Evolutionary conservation across 2,329 filamentous ascomycete species (phyloP), one percentile per base, ranked within the genome.

Genomic region (Cercospora sesami): DNA sequence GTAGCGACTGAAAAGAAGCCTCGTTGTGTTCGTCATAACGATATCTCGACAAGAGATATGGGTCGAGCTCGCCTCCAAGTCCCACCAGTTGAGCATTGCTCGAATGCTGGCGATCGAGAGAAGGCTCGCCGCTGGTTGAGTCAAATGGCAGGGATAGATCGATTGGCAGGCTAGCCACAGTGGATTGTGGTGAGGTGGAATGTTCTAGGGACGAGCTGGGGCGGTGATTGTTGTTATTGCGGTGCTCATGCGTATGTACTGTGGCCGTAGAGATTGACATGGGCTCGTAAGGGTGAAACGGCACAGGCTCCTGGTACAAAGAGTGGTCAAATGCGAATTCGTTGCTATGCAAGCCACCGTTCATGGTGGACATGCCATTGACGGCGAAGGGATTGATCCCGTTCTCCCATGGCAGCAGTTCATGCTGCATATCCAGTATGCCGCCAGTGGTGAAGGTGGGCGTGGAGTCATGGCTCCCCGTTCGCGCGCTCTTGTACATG

Each of bases 21-120:
- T 78, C 77, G 59, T 78, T 78, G 72, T 78, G 72, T 55, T 74
- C 73, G 64, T 77, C 76, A 63, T 75, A 79, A 28, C 74, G 72
- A 66, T 77, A 78, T 21, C 72, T 76, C 9, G 76, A 73, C 28
- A 79, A 71, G 8, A 79, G 68, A 61, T 75, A 77, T 5, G 77
- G 77, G 57, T 79, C 77, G 1, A 65, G 62, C 60, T 78, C 77
- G 42, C 77, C 77, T 42, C 77, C 77, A 45, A 75, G 68, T 9
- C 77, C 77, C 23, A 79, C 74, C 18, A 78, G 71, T 51, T 78
- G 77, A 3, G 75, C 71, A 70, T 77, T 77, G 42, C 73, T 77
- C 2, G 73, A 73, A 23, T 72, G 67, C 63, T 78, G 76, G 8
- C 73, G 71, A 69, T 78, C 76, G 26, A 78, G 70, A 2, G 75